A percentile compares a stretch with the other conserved stretches of the same genome.
Evolutionary conservation across 768 basidiomycete species (phyloP).

Genomic region (Piloderma croceum): DNA sequence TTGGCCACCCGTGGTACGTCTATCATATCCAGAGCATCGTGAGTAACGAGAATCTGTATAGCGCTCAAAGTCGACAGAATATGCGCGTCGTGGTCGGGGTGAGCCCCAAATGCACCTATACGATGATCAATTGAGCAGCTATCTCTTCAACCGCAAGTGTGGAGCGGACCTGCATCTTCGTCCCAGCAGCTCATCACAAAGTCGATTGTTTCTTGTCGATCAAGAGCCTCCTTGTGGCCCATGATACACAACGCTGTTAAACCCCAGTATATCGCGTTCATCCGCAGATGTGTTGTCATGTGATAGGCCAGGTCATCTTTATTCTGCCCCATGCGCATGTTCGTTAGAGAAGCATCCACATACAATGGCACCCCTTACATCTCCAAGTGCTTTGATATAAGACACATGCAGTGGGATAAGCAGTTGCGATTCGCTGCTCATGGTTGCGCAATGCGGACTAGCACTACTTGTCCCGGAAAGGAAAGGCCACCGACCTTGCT

Average conservation of each 20-base stretch:
- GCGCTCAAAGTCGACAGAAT: constrained; percentile 83
- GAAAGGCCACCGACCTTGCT: too few species aligned
- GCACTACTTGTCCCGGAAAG: too few species aligned
- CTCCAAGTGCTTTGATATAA: constrained; percentile 72
- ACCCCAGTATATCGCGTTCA: constrained; percentile 98
- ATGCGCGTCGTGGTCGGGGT: constrained; percentile 91
- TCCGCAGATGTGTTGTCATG: constrained; percentile 84
- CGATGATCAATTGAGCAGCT: constrained; percentile 1
- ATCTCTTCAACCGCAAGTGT: neutral
- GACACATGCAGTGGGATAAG: constrained; percentile 58
- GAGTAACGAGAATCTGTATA: constrained; percentile 85
- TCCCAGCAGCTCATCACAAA: constrained; percentile 97
- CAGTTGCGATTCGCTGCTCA: too few species aligned
- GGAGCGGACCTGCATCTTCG: constrained; percentile 64
- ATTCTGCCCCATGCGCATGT: too few species aligned
- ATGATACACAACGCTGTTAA: constrained; percentile 82
- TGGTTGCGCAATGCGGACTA: too few species aligned
- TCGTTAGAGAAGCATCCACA: too few species aligned
- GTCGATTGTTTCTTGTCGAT: constrained; percentile 75
- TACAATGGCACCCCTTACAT: too few species aligned
- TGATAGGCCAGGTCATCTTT: constrained; percentile 86
- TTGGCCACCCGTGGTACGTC: constrained; percentile 58
- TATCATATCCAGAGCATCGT: constrained; percentile 70
- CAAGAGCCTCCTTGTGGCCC: constrained; percentile 70
- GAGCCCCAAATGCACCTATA: constrained; percentile 85